A percentile compares a stretch with the other conserved stretches of the same genome.
phyloP scores from a whole-genome alignment of 352 stramenopile genomes.

The Phytophthora vignae region DNA sequence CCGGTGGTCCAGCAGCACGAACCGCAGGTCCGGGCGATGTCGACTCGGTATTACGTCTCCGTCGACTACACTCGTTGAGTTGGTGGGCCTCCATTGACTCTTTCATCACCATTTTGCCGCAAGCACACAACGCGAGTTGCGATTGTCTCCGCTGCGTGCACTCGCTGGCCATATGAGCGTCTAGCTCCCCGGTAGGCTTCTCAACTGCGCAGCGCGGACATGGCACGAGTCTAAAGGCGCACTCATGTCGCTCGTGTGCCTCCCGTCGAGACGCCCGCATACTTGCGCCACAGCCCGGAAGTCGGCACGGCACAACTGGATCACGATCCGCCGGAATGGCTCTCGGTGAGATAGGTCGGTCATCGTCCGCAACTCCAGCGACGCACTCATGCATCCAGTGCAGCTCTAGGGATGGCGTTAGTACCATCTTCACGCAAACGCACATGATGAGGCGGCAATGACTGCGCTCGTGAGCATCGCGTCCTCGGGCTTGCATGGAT shows the following conservation, averaged over 20 bases:
- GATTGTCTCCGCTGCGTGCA: constrained; percentile 37
- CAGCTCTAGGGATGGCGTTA: constrained; percentile 59
- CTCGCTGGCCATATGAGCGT: constrained; percentile 58
- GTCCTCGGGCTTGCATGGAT: constrained; percentile 56
- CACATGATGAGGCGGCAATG: constrained; percentile 76
- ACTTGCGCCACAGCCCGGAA: constrained; percentile 15
- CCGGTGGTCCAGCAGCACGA: not conserved
- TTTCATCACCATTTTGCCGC: constrained; percentile 70
- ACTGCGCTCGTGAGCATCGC: constrained; percentile 72
- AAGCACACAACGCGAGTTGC: constrained; percentile 60
- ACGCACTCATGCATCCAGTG: constrained; percentile 63
- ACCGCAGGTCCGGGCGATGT: not conserved
- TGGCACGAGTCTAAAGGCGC: constrained; percentile 56
- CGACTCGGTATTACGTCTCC: not conserved
- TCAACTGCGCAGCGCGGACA: constrained; percentile 56
- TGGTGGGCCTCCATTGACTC: constrained; percentile 59
- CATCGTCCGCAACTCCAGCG: constrained; percentile 27
- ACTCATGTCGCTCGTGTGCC: constrained; percentile 32
- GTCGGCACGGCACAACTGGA: constrained; percentile 20
- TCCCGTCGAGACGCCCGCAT: constrained; percentile 18
- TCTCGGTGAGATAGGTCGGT: constrained; percentile 7
- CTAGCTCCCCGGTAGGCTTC: constrained; percentile 44
- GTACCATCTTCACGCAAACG: constrained; percentile 69
- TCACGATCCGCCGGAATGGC: constrained; percentile 13
- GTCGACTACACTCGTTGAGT: constrained; percentile 59